phyloP scores from a whole-genome alignment of 257 asterid genomes.

The Solanum bulbocastanum region DNA sequence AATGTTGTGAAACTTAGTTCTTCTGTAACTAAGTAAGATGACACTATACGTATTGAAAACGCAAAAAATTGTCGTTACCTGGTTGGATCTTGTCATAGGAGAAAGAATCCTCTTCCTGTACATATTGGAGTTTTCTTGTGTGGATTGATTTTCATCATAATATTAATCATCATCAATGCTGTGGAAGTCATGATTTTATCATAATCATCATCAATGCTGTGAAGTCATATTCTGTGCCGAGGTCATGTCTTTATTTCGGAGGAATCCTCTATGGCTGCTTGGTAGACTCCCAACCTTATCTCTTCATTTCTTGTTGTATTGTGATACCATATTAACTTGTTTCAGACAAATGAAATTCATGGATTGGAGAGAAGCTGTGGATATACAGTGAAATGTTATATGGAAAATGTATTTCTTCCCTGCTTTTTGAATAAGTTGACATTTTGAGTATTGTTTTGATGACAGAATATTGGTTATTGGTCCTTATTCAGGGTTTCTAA shows the following conservation, averaged over 20 bases:
- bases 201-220: neutral
- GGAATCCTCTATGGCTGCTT: neutral
- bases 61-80: neutral
- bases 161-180: neutral
- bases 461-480: neutral
- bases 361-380: neutral
- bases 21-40: neutral
- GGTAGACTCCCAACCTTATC: neutral
- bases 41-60: neutral
- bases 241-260: neutral
- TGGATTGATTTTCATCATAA: neutral
- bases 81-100: neutral
- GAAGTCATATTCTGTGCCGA: neutral
- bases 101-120: neutral
- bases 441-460: neutral
- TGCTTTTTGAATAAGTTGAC: neutral
- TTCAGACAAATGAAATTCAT: neutral
- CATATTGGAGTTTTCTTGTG: neutral
- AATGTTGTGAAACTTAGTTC: neutral
- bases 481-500: constrained; percentile 53
- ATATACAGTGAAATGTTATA: neutral
- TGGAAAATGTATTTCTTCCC: neutral
- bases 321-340: neutral
- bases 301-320: neutral
- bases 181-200: neutral